Base-by-base conservation (phyloP, 2,329 filamentous ascomycete genomes). In the Aspergillus nomiae region DNA sequence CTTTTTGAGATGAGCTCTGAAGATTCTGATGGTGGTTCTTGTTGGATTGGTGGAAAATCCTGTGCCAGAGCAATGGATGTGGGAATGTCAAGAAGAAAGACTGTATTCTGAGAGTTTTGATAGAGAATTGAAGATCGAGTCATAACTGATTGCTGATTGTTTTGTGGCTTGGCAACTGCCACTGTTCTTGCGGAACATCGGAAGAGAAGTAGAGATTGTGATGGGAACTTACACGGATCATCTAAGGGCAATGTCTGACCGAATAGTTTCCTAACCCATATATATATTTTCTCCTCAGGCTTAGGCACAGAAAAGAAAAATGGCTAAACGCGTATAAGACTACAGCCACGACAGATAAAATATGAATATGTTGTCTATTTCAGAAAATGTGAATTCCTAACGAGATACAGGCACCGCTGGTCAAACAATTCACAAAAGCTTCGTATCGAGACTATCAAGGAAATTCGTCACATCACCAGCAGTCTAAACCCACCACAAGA, bases 41-140 rank as follows among this genome's bases (percentile, higher is more conserved):
- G 60, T 46, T 65, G 56, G 24, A 32, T 30, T 30, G 26, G 26
- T 2, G 64, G 63, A 50, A 74, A 72, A 24, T 75, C 76, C 73
- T 89, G 87, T 7, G 84, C 85, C 8, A 78, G 69, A 21, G 81
- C 78, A 60, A 89, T 87, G 1, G 87, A 89, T 6, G 71, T 72
- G 2, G 87, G 87, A 11, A 88, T 83, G 69, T 89, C 87, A 34
- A 89, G 69, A 24, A 89, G 73, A 19, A 82, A 82, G 36, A 84
- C 69, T 6, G 80, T 81, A 9, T 73, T 63, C 4, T 77, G 69
- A 1, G 69, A 57, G 63, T 83, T 85, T 63, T 84, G 80, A 71
- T 84, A 87, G 50, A 89, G 76, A 45, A 88, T 82, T 16, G 77
- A 67, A 21, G 74, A 70, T 14, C 60, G 38, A 4, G 48, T 32